phyloP scores from a whole-genome alignment of 768 basidiomycete species.

The Chlorophyllum brunneum region DNA sequence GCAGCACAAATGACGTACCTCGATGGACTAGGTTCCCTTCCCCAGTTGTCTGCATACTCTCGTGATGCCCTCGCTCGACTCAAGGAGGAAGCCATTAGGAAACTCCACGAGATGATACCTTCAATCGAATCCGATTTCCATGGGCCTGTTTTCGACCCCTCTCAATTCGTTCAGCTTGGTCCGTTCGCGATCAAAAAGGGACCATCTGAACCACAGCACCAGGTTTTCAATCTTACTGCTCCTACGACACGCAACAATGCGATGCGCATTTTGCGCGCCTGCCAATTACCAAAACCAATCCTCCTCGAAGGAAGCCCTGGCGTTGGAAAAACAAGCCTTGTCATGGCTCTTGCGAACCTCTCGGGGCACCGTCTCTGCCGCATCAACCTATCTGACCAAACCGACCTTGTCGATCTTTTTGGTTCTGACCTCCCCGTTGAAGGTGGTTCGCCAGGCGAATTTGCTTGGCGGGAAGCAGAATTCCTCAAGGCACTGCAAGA shows the following conservation, averaged over 20 bases:
- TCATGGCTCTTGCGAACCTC: conserved; percentile 80
- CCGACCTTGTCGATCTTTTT: conserved; percentile 93
- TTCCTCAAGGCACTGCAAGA: conserved; percentile 90
- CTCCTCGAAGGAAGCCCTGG: conserved; percentile 97
- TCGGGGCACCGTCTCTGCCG: conserved; percentile 79
- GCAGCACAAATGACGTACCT: conserved; percentile 91
- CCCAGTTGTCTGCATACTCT: conserved; percentile 67
- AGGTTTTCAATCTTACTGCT: conserved; percentile 75
- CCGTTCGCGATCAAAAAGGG: conserved; percentile 72
- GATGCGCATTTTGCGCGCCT: conserved; percentile 83
- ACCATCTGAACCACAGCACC: conserved; percentile 25
- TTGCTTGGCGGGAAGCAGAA: conserved; percentile 96
- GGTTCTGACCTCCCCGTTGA: conserved; percentile 96
- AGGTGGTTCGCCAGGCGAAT: conserved; percentile 86
- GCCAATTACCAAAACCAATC: conserved; percentile 87
- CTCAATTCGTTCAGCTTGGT: conserved; percentile 54
- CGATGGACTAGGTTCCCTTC: conserved; percentile 81
- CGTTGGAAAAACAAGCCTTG: conserved; percentile 94
- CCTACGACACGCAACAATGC: conserved; percentile 89
- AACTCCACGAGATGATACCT: conserved; percentile 57
- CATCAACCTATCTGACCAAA: conserved; percentile 98
- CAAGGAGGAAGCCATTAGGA: conserved; percentile 49
- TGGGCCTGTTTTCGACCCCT: conserved; percentile 29
- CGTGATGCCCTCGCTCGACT: conserved; percentile 54
- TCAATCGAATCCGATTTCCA: conserved; percentile 21